A percentile compares a stretch with the other conserved stretches of the same genome.
These are phyloP conservation scores for Scheffersomyces amazonensis DNA, from an alignment of 805 yeast genomes.

Conservation along the genomic window DNA sequence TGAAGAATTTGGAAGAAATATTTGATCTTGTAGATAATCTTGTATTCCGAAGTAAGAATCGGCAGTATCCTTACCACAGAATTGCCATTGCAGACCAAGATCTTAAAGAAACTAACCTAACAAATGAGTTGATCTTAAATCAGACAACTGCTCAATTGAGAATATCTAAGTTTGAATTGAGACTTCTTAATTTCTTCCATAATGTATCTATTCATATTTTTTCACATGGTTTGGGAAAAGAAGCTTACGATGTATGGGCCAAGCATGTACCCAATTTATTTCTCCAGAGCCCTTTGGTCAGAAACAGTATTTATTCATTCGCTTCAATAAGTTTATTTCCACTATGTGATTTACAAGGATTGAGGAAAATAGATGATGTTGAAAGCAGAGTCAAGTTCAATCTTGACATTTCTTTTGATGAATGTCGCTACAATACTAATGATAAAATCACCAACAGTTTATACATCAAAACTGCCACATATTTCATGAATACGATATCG, in stretches of 20 bases:
- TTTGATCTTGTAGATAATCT: too few species aligned
- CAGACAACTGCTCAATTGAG: constrained; percentile 16
- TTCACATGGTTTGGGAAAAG: constrained; percentile 18
- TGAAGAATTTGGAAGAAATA: too few species aligned
- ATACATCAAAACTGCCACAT: not conserved
- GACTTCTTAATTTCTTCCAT: constrained; percentile 22
- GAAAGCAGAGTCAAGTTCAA: not conserved
- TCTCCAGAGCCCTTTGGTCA: constrained; percentile 19
- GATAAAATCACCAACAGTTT: not conserved
- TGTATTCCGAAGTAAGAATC: too few species aligned
- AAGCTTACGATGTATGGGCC: constrained; percentile 22
- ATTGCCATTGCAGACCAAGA: too few species aligned
- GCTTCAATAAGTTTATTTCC: constrained; percentile 9
- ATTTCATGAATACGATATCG: not conserved
- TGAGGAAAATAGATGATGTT: not conserved
- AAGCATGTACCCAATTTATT: constrained; percentile 22
- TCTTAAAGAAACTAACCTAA: too few species aligned
- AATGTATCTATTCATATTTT: constrained; percentile 23
- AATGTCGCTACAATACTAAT: not conserved
- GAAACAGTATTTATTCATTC: constrained; percentile 20
- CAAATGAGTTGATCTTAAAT: constrained; percentile 11
- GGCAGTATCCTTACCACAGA: too few species aligned
- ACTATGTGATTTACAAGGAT: not conserved
- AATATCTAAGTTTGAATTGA: constrained; percentile 9
- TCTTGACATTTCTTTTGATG: not conserved